A percentile compares a stretch with the other conserved stretches of the same genome.
Evolutionary conservation across 768 basidiomycete genomes (phyloP).

Genomic region (Leccinum barrowsii): DNA sequence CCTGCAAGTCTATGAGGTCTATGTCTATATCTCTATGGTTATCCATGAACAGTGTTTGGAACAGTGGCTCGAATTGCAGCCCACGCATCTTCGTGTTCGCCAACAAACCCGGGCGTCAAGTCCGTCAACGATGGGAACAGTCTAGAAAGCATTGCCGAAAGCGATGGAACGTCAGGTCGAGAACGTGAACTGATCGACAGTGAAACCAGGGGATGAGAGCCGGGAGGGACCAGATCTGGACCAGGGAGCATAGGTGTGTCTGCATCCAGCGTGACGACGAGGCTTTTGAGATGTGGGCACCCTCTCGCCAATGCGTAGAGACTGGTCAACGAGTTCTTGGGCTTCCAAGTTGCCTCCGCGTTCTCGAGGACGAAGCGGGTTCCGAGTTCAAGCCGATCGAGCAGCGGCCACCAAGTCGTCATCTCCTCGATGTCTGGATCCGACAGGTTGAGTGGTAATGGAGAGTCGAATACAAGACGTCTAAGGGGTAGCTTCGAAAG

Average conservation of each 20-base stretch:
- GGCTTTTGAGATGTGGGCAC: conserved; percentile 16
- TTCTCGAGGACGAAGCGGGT: conserved; percentile 26
- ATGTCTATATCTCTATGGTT: background rate
- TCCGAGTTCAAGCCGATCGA: conserved; percentile 43
- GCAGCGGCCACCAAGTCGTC: conserved; percentile 43
- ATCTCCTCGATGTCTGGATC: conserved; percentile 40
- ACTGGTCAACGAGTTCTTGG: conserved; percentile 16
- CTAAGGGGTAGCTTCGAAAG: conserved; percentile 36
- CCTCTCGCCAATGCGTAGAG: conserved; percentile 15
- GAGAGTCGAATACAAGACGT: conserved; percentile 38
- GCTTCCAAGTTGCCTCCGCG: conserved; percentile 14
- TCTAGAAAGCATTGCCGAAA: conserved; percentile 30
- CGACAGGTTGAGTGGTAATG: conserved; percentile 35
- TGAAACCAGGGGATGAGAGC: conserved; percentile 25
- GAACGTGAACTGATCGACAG: conserved; percentile 35
- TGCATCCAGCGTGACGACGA: conserved; percentile 19
- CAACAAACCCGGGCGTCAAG: conserved; percentile 33
- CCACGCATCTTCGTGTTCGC: conserved; percentile 33
- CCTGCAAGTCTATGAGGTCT: conserved; percentile 1
- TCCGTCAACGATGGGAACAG: conserved; percentile 40
- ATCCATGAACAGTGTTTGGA: background rate
- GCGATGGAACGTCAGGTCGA: conserved; percentile 23
- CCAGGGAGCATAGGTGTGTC: background rate
- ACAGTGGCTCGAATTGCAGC: conserved; percentile 10
- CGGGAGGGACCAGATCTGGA: background rate